A percentile compares a stretch with the other conserved stretches of the same genome.
Conservation (phyloP, 164 flowering plant genomes). For the Tetracentron sinense region DNA sequence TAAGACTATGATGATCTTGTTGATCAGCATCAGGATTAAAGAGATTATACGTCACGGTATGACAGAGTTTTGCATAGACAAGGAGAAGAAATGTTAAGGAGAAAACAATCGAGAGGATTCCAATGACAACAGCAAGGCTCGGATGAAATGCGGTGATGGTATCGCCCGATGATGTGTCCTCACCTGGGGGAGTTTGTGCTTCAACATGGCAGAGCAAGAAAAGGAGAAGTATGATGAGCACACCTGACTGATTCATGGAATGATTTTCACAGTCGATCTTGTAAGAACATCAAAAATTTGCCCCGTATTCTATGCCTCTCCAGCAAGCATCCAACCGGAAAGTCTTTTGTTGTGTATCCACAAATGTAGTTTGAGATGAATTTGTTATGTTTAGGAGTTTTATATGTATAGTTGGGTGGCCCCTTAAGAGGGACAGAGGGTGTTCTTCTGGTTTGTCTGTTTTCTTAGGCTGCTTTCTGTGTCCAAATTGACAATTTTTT, state of each 20-base stretch:
- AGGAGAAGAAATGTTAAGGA: conserved; percentile 55
- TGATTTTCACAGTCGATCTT: neutral
- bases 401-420: neutral
- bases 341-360: neutral
- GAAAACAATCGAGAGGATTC: conserved; percentile 61
- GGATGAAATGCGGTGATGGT: conserved; percentile 43
- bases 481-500: neutral
- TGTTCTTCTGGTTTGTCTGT: conserved; percentile 9
- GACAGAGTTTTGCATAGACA: conserved; percentile 68
- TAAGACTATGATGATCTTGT: conserved; percentile 4
- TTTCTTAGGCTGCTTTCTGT: conserved; percentile 17
- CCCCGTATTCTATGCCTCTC: neutral
- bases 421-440: neutral
- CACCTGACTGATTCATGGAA: conserved; percentile 13
- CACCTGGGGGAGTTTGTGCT: conserved; percentile 15
- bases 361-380: conserved; percentile 8
- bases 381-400: neutral
- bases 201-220: conserved; percentile 10
- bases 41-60: conserved; percentile 16
- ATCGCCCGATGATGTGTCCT: neutral
- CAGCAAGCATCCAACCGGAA: neutral
- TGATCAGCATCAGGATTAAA: neutral
- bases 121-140: conserved; percentile 67
- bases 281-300: neutral
- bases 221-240: conserved; percentile 3